Conservation (phyloP, 495 filamentous ascomycete species). For the Symbiotaphrina buchneri region DNA sequence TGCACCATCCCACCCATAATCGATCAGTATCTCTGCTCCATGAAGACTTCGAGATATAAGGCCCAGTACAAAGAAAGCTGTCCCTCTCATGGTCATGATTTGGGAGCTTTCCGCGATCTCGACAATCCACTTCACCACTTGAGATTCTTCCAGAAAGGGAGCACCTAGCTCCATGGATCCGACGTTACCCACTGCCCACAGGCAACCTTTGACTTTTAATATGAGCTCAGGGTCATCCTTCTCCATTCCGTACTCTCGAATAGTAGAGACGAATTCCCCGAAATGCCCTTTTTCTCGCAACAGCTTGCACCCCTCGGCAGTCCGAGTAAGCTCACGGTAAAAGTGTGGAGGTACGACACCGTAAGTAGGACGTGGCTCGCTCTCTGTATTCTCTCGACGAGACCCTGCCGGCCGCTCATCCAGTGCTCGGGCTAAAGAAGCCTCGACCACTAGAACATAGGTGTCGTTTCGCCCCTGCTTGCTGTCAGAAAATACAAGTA, state of each 20-base stretch:
- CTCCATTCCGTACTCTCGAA: slow-evolving; percentile 62
- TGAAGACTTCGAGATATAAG: slow-evolving; percentile 82
- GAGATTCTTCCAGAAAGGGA: slow-evolving; percentile 68
- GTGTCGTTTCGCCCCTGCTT: slow-evolving; percentile 65
- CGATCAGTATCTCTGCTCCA: slow-evolving; percentile 69
- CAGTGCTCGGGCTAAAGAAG: slow-evolving; percentile 67
- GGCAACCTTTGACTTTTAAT: slow-evolving; percentile 84
- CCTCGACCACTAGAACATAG: slow-evolving; percentile 88
- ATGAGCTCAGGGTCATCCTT: slow-evolving; percentile 72
- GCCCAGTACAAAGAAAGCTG: slow-evolving; percentile 87
- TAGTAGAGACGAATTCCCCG: slow-evolving; percentile 71
- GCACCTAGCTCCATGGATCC: slow-evolving; percentile 95
- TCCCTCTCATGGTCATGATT: slow-evolving; percentile 80
- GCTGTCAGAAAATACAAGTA: not conserved
- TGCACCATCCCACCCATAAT: slow-evolving; percentile 80
- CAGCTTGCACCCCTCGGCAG: slow-evolving; percentile 74
- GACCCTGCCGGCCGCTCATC: slow-evolving; percentile 11
- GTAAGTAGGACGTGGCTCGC: slow-evolving; percentile 23
- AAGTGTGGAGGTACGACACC: slow-evolving; percentile 81
- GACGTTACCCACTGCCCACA: slow-evolving; percentile 96
- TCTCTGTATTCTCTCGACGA: slow-evolving; percentile 14
- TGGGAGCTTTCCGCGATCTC: slow-evolving; percentile 68
- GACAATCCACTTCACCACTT: slow-evolving; percentile 69
- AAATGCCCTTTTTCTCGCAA: slow-evolving; percentile 89
- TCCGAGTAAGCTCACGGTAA: slow-evolving; percentile 85